A percentile compares a stretch with the other conserved stretches of the same genome.
phyloP scores from a whole-genome alignment of 2,329 filamentous ascomycete species.

The Beauveria pseudobassiana region DNA sequence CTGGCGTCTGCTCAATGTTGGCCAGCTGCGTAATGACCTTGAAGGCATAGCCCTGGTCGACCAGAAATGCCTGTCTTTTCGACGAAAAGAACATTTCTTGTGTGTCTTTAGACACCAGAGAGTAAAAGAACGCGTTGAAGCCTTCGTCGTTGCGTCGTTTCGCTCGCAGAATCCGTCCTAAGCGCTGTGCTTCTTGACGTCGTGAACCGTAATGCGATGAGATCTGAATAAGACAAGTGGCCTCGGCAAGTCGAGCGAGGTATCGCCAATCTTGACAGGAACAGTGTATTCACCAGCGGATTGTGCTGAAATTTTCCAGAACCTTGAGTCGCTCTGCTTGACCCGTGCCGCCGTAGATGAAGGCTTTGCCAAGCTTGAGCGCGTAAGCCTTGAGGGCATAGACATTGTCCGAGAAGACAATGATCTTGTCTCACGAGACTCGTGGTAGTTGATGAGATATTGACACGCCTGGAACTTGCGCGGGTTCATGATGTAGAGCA shows the following conservation, averaged over 20 bases:
- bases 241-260: conserved; percentile 92
- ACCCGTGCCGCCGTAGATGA: conserved; percentile 82
- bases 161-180: conserved; percentile 87
- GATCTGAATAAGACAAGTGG: conserved; percentile 93
- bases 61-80: conserved; percentile 91
- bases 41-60: conserved; percentile 97
- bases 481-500: conserved; percentile 94
- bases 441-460: conserved; percentile 97
- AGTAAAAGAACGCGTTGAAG: conserved; percentile 99
- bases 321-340: conserved; percentile 81
- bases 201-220: conserved; percentile 96
- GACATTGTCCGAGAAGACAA: conserved; percentile 96
- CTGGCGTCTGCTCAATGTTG: conserved; percentile 77
- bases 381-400: conserved; percentile 86
- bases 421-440: conserved; percentile 90
- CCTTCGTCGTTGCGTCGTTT: conserved; percentile 96
- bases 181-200: conserved; percentile 88
- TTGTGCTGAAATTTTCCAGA: conserved; percentile 95
- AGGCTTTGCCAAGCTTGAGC: conserved; percentile 74
- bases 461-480: conserved; percentile 95
- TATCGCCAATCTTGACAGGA: conserved; percentile 95
- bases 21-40: conserved; percentile 96
- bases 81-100: conserved; percentile 97
- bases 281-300: conserved; percentile 81
- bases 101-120: conserved; percentile 92